Conservation (phyloP, 768 basidiomycete species). For the Mycena latifolia region DNA sequence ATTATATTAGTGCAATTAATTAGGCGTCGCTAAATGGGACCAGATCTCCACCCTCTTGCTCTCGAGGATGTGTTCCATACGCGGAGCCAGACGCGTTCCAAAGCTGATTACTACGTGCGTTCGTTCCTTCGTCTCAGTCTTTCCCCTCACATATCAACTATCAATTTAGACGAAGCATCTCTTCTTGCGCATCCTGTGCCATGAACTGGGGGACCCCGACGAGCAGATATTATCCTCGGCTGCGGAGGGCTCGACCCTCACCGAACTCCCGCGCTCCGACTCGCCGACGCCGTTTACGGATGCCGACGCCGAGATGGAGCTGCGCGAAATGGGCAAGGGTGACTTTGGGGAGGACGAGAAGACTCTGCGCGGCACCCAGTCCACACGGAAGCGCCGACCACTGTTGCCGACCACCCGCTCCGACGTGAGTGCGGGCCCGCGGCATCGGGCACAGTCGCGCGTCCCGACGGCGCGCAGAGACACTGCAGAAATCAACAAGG, state of each 20-base stretch:
- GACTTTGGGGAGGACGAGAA: constrained; percentile 43
- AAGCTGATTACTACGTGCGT: constrained; percentile 73
- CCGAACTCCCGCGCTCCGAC: constrained; percentile 47
- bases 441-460: constrained; percentile 7
- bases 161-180: constrained; percentile 61
- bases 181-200: constrained; percentile 77
- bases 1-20: background rate
- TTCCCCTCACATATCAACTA: background rate
- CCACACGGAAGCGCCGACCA: constrained; percentile 21
- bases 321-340: constrained; percentile 34
- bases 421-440: constrained; percentile 6
- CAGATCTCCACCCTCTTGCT: constrained; percentile 78
- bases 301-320: constrained; percentile 37
- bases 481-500: constrained; percentile 13
- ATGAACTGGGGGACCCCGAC: constrained; percentile 60
- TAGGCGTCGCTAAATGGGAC: constrained; percentile 2
- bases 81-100: constrained; percentile 67
- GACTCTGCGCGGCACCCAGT: constrained; percentile 33
- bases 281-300: constrained; percentile 54
- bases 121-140: background rate
- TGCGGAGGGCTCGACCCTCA: constrained; percentile 44
- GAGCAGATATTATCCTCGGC: constrained; percentile 34
- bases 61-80: constrained; percentile 78
- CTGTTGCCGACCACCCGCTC: constrained; percentile 33
- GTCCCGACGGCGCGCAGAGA: constrained; percentile 12